phyloP scores from a whole-genome alignment of 169 alveolate species.

The Cryptosporidium muris region DNA sequence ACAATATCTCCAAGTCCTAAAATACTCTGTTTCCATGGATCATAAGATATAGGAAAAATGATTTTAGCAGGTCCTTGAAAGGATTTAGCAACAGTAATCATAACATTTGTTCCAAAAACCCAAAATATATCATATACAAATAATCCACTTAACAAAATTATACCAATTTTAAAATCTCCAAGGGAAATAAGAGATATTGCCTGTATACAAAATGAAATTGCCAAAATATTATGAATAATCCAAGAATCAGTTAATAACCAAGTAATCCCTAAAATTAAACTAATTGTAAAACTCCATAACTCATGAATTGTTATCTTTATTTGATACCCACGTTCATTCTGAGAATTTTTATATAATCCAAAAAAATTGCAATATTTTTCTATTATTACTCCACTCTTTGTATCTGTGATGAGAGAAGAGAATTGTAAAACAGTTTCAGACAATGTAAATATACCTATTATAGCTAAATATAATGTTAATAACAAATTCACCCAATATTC shows the following conservation, averaged over 20 bases:
- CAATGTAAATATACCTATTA: conserved; percentile 74
- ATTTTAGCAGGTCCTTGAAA: conserved; percentile 93
- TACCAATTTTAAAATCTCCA: conserved; percentile 88
- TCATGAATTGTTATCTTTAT: conserved; percentile 77
- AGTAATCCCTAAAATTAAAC: conserved; percentile 73
- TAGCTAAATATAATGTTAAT: conserved; percentile 74
- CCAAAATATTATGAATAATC: conserved; percentile 87
- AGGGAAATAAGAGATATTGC: conserved; percentile 86
- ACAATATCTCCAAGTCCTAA: conserved; percentile 95
- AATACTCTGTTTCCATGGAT: conserved; percentile 83
- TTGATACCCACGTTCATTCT: conserved; percentile 59
- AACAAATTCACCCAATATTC: conserved; percentile 78
- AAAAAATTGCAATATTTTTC: conserved; percentile 71
- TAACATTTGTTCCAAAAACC: conserved; percentile 94
- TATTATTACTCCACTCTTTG: not conserved
- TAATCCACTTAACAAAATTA: conserved; percentile 85
- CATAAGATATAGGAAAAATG: conserved; percentile 83
- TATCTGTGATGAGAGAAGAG: conserved; percentile 29
- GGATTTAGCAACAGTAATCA: conserved; percentile 92
- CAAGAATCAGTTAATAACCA: conserved; percentile 85
- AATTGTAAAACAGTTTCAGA: conserved; percentile 73
- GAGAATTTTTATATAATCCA: conserved; percentile 69
- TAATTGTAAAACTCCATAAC: conserved; percentile 75
- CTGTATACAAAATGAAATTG: conserved; percentile 86
- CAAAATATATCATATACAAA: conserved; percentile 92